phyloP scores from a whole-genome alignment of 192 early-diverging fungal genomes.

The Gigaspora rosea region DNA sequence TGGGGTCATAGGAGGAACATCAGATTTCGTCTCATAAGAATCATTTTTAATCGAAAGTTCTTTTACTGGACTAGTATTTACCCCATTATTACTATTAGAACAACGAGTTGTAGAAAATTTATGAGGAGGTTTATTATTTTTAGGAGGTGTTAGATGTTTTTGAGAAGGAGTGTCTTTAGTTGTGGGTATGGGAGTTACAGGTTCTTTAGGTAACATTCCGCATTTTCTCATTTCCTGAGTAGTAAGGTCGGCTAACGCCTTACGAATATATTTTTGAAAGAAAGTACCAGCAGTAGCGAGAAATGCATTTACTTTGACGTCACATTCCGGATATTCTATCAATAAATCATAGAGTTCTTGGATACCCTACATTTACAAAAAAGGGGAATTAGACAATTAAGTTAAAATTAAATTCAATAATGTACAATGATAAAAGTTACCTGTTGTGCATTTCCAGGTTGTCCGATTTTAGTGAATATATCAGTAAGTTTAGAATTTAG shows the following conservation, averaged over 20 bases:
- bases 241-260: constrained; percentile 52
- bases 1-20: no score
- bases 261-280: constrained; percentile 74
- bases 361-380: constrained; percentile 56
- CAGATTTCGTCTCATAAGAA: neutral
- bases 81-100: neutral
- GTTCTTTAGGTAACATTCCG: constrained; percentile 16
- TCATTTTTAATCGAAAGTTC: neutral
- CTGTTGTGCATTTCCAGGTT: constrained; percentile 65
- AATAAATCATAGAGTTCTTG: constrained; percentile 73
- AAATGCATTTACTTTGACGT: constrained; percentile 61
- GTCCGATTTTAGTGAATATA: constrained; percentile 76
- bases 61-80: neutral
- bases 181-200: neutral
- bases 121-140: neutral
- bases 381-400: neutral
- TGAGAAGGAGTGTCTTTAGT: neutral
- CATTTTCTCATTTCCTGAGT: constrained; percentile 18
- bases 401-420: neutral
- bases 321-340: constrained; percentile 66
- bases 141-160: neutral
- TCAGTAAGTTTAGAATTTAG: constrained; percentile 63
- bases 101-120: neutral
- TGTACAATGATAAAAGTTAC: constrained; percentile 33
- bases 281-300: constrained; percentile 66